Evolutionary conservation across 768 basidiomycete species (phyloP), one percentile per base, ranked within the genome.

Genomic region (Boletus tylopilopsis): DNA sequence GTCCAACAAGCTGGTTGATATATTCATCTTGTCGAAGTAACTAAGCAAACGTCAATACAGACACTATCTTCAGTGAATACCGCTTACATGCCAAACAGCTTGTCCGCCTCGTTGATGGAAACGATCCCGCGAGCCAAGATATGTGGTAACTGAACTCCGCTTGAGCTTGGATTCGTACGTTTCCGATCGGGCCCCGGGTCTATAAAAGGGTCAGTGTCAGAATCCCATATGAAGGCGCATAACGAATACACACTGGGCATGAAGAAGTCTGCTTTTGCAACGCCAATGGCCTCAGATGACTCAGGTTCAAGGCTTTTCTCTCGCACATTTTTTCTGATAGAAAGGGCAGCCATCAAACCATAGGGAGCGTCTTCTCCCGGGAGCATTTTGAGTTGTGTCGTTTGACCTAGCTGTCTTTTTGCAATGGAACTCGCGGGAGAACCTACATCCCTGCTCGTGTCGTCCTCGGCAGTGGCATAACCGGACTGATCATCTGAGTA

Each of bases 1-100:
- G 57, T 94, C 93, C 19, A 95, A 71, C 22, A 95, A 64, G 3
- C 85, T 91, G 18, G 90, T 70, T 0, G 88, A 90, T 8, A 80
- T 71, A 59, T 91, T 91, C 79, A 92, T 89, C 56, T 79, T 77
- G 42, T 85, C 80, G 57, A 87, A 90, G 64, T 81, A 90, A 49
- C 87, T 89, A 59, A 47, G 10, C 49, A 49, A 24, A 35, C 6
- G 48, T 59, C 42, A 37, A 45, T 23, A 41, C 42, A n/a, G 25
- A 38, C 13, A 37, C 13, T 29, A 21, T 15, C 12, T 6, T n/a
- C 10, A 22, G 22, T 29, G 39, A 16, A 50, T 36, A 37, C 6
- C 22, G 54, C 78, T 41, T 53, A 87, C 85, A 87, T 86, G 59
- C 77, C 72, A 69, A 90, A 90, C 24, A 91, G 71, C 44, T 78